These are phyloP conservation scores for Usnea hakonensis DNA, from an alignment of 495 filamentous ascomycete species.

Conservation along the genomic window DNA sequence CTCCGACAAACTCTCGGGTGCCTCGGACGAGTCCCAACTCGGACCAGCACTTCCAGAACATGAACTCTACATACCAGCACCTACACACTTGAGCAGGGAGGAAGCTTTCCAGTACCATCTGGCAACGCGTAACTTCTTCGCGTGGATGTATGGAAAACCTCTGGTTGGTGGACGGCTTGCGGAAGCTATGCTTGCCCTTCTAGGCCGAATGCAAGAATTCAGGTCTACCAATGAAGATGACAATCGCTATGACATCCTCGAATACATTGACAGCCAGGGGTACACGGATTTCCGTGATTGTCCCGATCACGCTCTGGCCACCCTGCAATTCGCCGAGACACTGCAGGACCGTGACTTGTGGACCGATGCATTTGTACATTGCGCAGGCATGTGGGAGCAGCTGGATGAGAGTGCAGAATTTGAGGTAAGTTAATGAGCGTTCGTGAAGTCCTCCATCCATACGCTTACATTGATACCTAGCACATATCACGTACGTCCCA, in stretches of 20 bases:
- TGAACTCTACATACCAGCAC: conserved; percentile 58
- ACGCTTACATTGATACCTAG: conserved; percentile 27
- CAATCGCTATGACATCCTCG: conserved; percentile 45
- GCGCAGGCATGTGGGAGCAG: conserved; percentile 56
- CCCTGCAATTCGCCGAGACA: conserved; percentile 54
- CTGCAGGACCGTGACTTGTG: conserved; percentile 49
- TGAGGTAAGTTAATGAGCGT: conserved; percentile 35
- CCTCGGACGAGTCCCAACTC: conserved; percentile 20
- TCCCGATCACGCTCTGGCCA: conserved; percentile 51
- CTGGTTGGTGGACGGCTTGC: conserved; percentile 55
- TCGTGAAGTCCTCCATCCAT: not conserved
- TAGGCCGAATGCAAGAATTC: conserved; percentile 51
- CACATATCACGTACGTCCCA: conserved; percentile 46
- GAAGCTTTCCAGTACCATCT: conserved; percentile 50
- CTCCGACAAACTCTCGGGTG: conserved; percentile 17
- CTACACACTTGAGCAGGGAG: conserved; percentile 39
- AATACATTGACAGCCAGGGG: conserved; percentile 51
- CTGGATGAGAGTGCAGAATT: conserved; percentile 46
- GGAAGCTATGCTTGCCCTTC: conserved; percentile 45
- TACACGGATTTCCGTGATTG: conserved; percentile 54
- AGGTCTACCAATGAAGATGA: conserved; percentile 33
- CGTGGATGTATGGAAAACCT: conserved; percentile 52
- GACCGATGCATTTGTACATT: conserved; percentile 58
- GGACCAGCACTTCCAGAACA: conserved; percentile 25
- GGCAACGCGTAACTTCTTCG: conserved; percentile 61